These are phyloP conservation scores for Suillus brevipes DNA, from an alignment of 768 basidiomycete genomes.

Conservation along the genomic window DNA sequence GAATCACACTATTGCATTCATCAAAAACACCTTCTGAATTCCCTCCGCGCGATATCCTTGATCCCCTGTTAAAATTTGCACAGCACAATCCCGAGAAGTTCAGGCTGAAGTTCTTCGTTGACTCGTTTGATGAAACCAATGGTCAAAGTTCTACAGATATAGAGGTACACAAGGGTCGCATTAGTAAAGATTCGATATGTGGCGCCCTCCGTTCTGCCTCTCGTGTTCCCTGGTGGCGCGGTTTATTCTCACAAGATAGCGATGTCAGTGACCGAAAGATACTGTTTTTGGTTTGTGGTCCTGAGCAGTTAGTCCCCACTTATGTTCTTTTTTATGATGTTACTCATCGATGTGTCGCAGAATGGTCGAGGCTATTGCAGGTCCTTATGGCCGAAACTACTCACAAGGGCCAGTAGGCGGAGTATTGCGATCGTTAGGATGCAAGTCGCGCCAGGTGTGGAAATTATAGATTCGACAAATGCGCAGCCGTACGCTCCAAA, in stretches of 20 bases:
- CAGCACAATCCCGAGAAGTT: slow-evolving; percentile 55
- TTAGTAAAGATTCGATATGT: slow-evolving; percentile 51
- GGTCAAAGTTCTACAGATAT: slow-evolving; percentile 14
- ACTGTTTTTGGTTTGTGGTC: slow-evolving; percentile 80
- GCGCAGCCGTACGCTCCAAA: background rate
- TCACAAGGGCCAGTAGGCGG: slow-evolving; percentile 76
- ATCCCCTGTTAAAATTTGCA: slow-evolving; percentile 51
- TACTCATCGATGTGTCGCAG: slow-evolving; percentile 36
- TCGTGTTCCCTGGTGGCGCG: slow-evolving; percentile 31
- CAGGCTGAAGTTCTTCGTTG: slow-evolving; percentile 62
- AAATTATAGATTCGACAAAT: slow-evolving; percentile 47
- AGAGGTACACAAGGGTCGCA: slow-evolving; percentile 49
- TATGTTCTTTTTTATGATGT: background rate
- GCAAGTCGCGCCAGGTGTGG: slow-evolving; percentile 61
- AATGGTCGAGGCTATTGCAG: slow-evolving; percentile 75
- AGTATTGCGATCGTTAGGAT: slow-evolving; percentile 62
- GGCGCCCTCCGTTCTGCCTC: slow-evolving; percentile 36
- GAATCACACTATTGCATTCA: slow-evolving; percentile 73
- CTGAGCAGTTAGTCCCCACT: slow-evolving; percentile 62
- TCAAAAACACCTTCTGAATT: slow-evolving; percentile 62
- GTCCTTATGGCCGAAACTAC: slow-evolving; percentile 72
- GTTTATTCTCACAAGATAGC: slow-evolving; percentile 17
- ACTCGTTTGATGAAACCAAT: slow-evolving; percentile 33
- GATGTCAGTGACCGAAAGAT: slow-evolving; percentile 38
- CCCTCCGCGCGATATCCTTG: slow-evolving; percentile 64